These are phyloP conservation scores for Fragilaria radians DNA, from an alignment of 108 stramenopile genomes.

Conservation along the genomic window DNA sequence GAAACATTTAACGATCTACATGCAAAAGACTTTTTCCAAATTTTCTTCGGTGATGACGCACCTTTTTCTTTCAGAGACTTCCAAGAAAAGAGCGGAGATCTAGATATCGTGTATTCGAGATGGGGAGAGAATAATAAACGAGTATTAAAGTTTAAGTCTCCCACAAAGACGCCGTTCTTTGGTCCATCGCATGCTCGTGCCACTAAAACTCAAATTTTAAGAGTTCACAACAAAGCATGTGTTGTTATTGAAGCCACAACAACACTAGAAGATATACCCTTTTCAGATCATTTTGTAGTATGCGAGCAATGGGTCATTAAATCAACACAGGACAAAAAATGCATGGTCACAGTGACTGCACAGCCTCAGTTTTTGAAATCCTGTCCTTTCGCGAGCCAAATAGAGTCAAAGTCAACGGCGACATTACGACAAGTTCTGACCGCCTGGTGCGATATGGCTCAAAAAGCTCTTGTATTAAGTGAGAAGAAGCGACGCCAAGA, in stretches of 20 bases:
- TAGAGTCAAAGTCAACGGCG: constrained; percentile 45
- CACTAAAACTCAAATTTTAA: constrained; percentile 61
- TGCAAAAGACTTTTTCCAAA: constrained; percentile 60
- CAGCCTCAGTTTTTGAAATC: constrained; percentile 41
- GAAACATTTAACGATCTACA: constrained; percentile 51
- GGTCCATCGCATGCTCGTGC: constrained; percentile 75
- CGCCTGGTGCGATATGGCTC: constrained; percentile 63
- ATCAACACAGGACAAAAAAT: constrained; percentile 17
- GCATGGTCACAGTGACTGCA: constrained; percentile 4
- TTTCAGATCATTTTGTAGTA: constrained; percentile 61
- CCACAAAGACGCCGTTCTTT: constrained; percentile 62
- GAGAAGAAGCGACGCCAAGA: constrained; percentile 11
- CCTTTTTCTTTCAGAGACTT: constrained; percentile 71
- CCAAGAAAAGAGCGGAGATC: constrained; percentile 60
- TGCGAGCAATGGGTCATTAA: constrained; percentile 70
- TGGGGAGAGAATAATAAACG: constrained; percentile 47
- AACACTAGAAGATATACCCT: constrained; percentile 64
- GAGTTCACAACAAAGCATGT: constrained; percentile 34
- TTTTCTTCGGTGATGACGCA: constrained; percentile 74
- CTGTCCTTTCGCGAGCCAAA: constrained; percentile 62
- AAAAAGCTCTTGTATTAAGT: constrained; percentile 47
- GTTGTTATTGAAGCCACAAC: constrained; percentile 64
- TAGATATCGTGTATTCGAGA: constrained; percentile 54
- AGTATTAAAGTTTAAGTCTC: constrained; percentile 50
- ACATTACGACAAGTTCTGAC: constrained; percentile 51